Conservation (phyloP, 2,329 filamentous ascomycete genomes). For the Teratosphaeria zuluensis region DNA sequence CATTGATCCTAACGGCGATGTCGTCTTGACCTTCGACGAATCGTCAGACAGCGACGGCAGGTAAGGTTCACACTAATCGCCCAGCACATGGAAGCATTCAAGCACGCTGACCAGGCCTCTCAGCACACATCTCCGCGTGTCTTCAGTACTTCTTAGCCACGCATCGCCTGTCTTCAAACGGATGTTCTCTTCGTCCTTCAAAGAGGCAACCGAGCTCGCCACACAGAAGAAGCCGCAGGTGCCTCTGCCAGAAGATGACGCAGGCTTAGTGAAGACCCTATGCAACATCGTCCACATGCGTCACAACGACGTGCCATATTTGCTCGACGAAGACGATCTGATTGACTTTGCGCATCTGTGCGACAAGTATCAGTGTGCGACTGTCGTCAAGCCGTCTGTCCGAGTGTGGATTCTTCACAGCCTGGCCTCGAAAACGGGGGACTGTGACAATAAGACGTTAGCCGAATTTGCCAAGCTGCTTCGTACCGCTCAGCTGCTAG, state of each 20-base stretch:
- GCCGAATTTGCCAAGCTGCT: not conserved
- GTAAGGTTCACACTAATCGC: not conserved
- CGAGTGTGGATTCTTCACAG: not conserved
- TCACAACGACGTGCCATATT: not conserved
- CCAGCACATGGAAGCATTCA: not conserved
- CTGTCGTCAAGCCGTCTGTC: not conserved
- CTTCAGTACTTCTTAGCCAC: conserved; percentile 9
- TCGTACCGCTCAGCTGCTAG: not conserved
- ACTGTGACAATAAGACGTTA: not conserved
- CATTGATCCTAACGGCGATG: not conserved
- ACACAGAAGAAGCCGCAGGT: conserved; percentile 2
- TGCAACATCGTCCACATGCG: not conserved
- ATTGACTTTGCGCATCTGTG: not conserved
- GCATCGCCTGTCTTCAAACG: conserved; percentile 16
- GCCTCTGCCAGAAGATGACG: conserved; percentile 13
- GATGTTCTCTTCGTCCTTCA: conserved; percentile 5
- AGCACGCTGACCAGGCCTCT: not conserved
- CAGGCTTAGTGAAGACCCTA: not conserved
- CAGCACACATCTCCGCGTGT: conserved; percentile 1
- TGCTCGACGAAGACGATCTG: not conserved
- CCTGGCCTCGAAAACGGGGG: not conserved
- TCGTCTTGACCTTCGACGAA: not conserved
- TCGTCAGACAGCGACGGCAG: not conserved
- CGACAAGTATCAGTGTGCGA: conserved; percentile 1
- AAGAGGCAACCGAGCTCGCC: not conserved